Evolutionary conservation across 129 eudicot species (phyloP), one percentile per base, ranked within the genome.

Genomic region (Heracleum sosnowskyi): DNA sequence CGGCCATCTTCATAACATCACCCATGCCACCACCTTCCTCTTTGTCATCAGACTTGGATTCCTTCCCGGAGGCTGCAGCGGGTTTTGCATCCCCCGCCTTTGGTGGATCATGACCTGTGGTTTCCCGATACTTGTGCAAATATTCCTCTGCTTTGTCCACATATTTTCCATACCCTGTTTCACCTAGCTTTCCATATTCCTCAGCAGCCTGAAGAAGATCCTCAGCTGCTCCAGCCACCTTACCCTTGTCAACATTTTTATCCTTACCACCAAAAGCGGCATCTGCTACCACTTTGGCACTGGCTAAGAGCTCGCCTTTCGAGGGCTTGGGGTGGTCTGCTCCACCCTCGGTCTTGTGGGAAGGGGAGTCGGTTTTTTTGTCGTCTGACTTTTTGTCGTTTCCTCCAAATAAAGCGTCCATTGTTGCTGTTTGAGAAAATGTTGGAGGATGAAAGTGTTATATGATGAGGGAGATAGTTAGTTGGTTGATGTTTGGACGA

Each of bases 201-300:
- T 82, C 45, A 36, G 98, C 96, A 18, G 91, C 96, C 60, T 81
- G 77, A 41, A 93, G 83, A 70, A 93, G 79, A 77, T 93, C 89
- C 0, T 89, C 93, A 8, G 97, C 87, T 6, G 98, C 98, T 1
- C 85, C 93, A 39, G 98, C 98, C 24, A 82, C 84, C 87, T 89
- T 80, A 44, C 78, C 88, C 78, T 82, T 85, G 86, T 93, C 93
- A 0, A 74, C 76, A 80, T 89, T 84, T 72, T 82, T 47, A 37
- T 85, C 82, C 26, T 73, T 55, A 76, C 51, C 69, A 51, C 72
- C n/a, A 76, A 84, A 31, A 69, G 78, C 95, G 0, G 90, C 97
- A 2, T 80, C 95, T 0, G 96, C 90, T 73, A 93, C 63, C 76
- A 89, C 77, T 81, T 91, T 89, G 55, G 97, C 98, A 80, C 97